Base-by-base conservation (phyloP, 2,329 filamentous ascomycete species). In the Penicillium sp. region DNA sequence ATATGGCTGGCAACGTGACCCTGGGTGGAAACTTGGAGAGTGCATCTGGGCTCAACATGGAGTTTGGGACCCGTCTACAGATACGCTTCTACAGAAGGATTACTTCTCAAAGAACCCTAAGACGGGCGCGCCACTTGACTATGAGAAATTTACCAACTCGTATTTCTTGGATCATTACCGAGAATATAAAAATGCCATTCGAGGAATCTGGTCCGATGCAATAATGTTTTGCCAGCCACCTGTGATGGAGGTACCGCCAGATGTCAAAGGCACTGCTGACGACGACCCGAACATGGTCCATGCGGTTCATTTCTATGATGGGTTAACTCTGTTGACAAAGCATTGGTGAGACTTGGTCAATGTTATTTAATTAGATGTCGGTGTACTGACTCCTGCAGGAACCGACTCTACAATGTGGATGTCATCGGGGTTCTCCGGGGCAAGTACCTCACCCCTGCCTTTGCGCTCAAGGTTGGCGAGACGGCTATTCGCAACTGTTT, bases 31-130 rank as follows among this genome's bases (percentile, higher is more conserved):
- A 72, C 78, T 99, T 19, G 94, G 94, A n/a, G 86, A 95, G 74
- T 97, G 94, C 69, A 74, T 99, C 40, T 99, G 94, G 94, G 93
- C 94, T 4, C 93, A 97, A 70, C 92, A 99, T 72, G 93, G 92
- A 1, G 86, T 99, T 6, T 99, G 94, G 94, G 91, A 99, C 69
- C 87, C 89, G 6, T 78, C 80, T 4, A 89, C 84, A 2, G 92
- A 97, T 70, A 85, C 83, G 0, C 77, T 99, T 5, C 74, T 96
- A 56, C 85, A 84, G 64, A 95, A 92, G 67, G 86, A 96, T 71
- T 97, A 97, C 74, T 99, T 99, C 69, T 82, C 86, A 9, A 90
- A 87, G 66, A 86, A 90, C 60, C 92, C 92, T 0, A 80, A 78
- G 16, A 92, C 87, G 1, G 91, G 90, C 2, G 84, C 89, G 59